These are phyloP conservation scores for Apophysomyces ossiformis DNA, from an alignment of 371 early-diverging fungal species.

Conservation along the genomic window DNA sequence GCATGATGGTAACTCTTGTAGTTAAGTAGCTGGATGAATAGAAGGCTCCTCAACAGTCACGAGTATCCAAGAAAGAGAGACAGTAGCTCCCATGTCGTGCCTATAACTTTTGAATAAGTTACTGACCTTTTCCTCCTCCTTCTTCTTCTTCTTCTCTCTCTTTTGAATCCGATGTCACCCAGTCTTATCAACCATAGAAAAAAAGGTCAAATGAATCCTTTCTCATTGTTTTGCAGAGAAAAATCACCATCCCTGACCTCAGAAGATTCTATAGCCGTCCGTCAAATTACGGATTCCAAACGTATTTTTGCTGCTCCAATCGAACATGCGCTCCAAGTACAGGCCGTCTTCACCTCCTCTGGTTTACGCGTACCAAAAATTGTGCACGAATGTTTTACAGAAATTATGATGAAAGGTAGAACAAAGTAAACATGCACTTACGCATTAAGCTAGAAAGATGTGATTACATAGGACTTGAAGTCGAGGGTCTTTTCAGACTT, in stretches of 20 bases:
- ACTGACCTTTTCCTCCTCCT: too few species aligned
- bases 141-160: too few species aligned
- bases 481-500: constrained; percentile 54
- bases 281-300: not conserved
- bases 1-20: too few species aligned
- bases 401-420: constrained; percentile 30
- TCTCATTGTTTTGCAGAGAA: not conserved
- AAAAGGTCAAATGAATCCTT: not conserved
- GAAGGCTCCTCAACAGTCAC: too few species aligned
- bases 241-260: not conserved
- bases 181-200: too few species aligned
- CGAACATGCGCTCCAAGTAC: constrained; percentile 24
- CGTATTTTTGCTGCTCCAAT: constrained; percentile 30
- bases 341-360: constrained; percentile 12
- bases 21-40: too few species aligned
- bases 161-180: too few species aligned
- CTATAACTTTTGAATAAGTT: too few species aligned
- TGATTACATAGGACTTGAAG: constrained; percentile 28
- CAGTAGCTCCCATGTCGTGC: too few species aligned
- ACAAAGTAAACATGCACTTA: not conserved
- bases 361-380: constrained; percentile 29
- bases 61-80: too few species aligned
- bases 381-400: constrained; percentile 30
- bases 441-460: not conserved
- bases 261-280: not conserved